Evolutionary conservation across 495 filamentous ascomycete species (phyloP).

Genomic region (Daldinia vernicosa): DNA sequence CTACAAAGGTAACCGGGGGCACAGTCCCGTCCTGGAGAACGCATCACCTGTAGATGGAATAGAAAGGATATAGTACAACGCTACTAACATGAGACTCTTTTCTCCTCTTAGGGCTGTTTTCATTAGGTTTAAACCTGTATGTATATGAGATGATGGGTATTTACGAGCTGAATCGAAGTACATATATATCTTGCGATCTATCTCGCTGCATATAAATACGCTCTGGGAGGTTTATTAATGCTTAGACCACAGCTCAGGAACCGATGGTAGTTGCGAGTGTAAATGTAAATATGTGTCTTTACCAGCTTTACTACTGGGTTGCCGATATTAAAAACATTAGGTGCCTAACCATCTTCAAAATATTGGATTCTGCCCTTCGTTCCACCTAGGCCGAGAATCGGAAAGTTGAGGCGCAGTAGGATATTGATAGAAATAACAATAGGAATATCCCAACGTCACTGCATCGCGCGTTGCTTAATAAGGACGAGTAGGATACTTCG

Average conservation of each 20-base stretch:
- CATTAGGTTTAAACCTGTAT: slow-evolving; percentile 3
- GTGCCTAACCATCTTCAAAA: neutral
- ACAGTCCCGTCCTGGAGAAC: slow-evolving; percentile 1
- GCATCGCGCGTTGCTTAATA: slow-evolving; percentile 29
- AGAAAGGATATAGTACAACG: slow-evolving; percentile 26
- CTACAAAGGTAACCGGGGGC: slow-evolving; percentile 18
- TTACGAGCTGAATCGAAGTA: slow-evolving; percentile 27
- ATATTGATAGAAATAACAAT: slow-evolving; percentile 12
- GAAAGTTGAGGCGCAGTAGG: slow-evolving; percentile 24
- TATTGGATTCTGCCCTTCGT: slow-evolving; percentile 10
- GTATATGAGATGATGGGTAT: slow-evolving; percentile 33
- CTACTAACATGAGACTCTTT: slow-evolving; percentile 15
- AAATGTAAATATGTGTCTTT: neutral
- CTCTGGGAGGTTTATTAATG: neutral
- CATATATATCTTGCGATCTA: slow-evolving; percentile 5
- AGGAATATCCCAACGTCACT: neutral
- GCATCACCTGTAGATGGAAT: slow-evolving; percentile 21
- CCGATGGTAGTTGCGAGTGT: neutral
- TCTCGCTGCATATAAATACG: neutral
- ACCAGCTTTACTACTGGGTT: neutral
- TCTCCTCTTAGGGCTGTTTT: slow-evolving; percentile 4
- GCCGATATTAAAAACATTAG: neutral
- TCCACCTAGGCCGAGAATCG: slow-evolving; percentile 15
- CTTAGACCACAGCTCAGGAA: neutral
- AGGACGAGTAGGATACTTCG: neutral